A percentile compares a stretch with the other conserved stretches of the same genome.
Conservation (phyloP, 306 rosid genomes). For the Aeschynomene evenia region DNA sequence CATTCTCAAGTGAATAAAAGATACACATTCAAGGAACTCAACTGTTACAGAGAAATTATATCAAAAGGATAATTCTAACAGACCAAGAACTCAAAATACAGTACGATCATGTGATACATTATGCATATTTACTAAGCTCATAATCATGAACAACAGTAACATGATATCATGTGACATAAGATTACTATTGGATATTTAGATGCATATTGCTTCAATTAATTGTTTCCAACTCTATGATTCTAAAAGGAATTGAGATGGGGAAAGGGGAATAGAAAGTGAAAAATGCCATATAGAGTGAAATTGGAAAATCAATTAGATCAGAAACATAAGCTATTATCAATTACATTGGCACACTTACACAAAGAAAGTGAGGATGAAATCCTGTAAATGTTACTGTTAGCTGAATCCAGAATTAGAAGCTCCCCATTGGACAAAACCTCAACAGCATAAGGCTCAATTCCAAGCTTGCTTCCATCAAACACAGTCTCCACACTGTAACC, state of each 20-base stretch:
- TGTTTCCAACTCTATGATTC: background rate
- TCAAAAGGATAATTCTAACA: background rate
- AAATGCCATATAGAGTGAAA: background rate
- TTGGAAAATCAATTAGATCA: background rate
- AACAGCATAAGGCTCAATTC: slow-evolving; percentile 85
- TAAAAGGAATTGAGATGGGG: slow-evolving; percentile 1
- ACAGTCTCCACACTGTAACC: slow-evolving; percentile 91
- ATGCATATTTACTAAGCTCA: slow-evolving; percentile 5
- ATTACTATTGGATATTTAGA: background rate
- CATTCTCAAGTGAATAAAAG: slow-evolving; percentile 12
- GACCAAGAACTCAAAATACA: slow-evolving; percentile 5
- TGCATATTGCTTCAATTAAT: slow-evolving; percentile 10
- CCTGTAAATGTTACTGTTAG: slow-evolving; percentile 73
- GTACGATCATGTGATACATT: background rate
- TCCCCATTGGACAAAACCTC: slow-evolving; percentile 80
- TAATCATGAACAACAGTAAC: slow-evolving; percentile 4
- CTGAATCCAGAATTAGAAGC: slow-evolving; percentile 85
- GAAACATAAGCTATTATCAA: slow-evolving; percentile 4
- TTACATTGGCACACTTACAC: slow-evolving; percentile 54
- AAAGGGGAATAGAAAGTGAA: background rate
- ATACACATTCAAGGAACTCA: background rate
- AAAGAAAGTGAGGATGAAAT: slow-evolving; percentile 85
- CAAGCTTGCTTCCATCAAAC: slow-evolving; percentile 97
- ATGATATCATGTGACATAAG: background rate
- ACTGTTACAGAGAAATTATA: background rate